Percentiles rank a stretch among this genome's conserved stretches.
Evolutionary conservation across 2,329 filamentous ascomycete genomes (phyloP).

Genomic region (Verticillium longisporum): DNA sequence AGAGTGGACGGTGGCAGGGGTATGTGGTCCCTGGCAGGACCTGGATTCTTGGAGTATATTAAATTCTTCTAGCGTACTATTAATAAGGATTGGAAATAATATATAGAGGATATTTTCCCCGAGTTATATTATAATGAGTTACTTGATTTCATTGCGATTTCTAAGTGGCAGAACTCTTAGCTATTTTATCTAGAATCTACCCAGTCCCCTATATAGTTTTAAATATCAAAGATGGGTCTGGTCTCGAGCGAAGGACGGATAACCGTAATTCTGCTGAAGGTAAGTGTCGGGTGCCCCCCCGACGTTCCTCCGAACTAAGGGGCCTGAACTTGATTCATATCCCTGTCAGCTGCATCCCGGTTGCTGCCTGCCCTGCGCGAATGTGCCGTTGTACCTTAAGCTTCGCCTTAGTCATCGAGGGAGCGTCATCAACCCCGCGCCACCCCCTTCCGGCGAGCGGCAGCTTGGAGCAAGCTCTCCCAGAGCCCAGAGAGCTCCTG

Average conservation of each 20-base stretch:
- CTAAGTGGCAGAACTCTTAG: conserved; percentile 14
- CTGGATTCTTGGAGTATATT: conserved; percentile 31
- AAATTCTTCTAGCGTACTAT: conserved; percentile 19
- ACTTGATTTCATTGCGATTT: conserved; percentile 16
- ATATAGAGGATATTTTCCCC: conserved; percentile 17
- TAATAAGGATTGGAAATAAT: conserved; percentile 14
- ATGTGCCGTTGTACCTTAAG: background rate
- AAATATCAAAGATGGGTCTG: background rate
- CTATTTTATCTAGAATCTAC: background rate
- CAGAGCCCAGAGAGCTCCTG: no score
- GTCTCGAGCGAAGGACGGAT: background rate
- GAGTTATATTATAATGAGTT: conserved; percentile 17
- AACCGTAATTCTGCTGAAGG: no score
- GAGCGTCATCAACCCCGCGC: background rate
- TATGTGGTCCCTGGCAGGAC: conserved; percentile 7
- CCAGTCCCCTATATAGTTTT: background rate
- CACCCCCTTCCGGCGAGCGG: background rate
- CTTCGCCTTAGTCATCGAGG: background rate
- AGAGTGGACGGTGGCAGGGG: no score
- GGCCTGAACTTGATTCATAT: no score
- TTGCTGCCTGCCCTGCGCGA: background rate
- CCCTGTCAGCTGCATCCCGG: no score
- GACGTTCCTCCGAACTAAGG: no score
- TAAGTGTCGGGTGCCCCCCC: no score
- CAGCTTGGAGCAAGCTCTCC: no score